Evolutionary conservation across 305 asterid genomes (phyloP).

Genomic region (Fraxinus floribunda): DNA sequence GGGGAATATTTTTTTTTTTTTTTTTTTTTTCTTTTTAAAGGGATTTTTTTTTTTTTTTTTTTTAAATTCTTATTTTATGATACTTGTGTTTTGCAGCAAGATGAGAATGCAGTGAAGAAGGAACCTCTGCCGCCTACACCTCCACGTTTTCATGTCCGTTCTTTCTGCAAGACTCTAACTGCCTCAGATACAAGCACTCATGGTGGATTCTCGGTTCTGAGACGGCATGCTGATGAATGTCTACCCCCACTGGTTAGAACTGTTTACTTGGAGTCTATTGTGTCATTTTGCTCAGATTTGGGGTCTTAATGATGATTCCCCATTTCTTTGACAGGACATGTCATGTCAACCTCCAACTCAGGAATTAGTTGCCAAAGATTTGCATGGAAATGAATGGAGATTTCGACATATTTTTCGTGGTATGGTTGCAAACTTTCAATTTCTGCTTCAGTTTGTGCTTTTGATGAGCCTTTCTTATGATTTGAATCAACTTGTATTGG

Average conservation of each 20-base stretch:
- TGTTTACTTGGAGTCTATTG: slow-evolving; percentile 1
- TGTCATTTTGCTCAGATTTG: neutral
- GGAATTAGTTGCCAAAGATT: slow-evolving; percentile 82
- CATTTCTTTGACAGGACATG: slow-evolving; percentile 65
- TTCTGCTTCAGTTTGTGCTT: neutral
- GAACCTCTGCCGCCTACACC: slow-evolving; percentile 55
- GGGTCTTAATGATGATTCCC: slow-evolving; percentile 13
- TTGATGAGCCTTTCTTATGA: neutral
- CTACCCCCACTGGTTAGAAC: slow-evolving; percentile 83
- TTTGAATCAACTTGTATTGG: neutral
- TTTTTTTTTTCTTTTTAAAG: too few species aligned
- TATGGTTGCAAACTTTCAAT: slow-evolving; percentile 26
- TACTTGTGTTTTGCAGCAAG: slow-evolving; percentile 53
- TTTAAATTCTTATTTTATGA: neutral
- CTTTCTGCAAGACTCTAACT: slow-evolving; percentile 91
- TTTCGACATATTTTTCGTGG: slow-evolving; percentile 93
- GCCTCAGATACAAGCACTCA: slow-evolving; percentile 97
- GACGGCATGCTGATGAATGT: slow-evolving; percentile 96
- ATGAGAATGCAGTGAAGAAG: slow-evolving; percentile 66
- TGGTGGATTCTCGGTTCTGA: slow-evolving; percentile 90
- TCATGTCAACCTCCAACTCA: slow-evolving; percentile 91
- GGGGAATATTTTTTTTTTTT: too few species aligned
- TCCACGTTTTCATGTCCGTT: slow-evolving; percentile 70
- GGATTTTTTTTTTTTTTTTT: neutral
- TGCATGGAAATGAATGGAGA: slow-evolving; percentile 89